Evolutionary conservation across 305 asterid species (phyloP).

Genomic region (Solanum chacoense): DNA sequence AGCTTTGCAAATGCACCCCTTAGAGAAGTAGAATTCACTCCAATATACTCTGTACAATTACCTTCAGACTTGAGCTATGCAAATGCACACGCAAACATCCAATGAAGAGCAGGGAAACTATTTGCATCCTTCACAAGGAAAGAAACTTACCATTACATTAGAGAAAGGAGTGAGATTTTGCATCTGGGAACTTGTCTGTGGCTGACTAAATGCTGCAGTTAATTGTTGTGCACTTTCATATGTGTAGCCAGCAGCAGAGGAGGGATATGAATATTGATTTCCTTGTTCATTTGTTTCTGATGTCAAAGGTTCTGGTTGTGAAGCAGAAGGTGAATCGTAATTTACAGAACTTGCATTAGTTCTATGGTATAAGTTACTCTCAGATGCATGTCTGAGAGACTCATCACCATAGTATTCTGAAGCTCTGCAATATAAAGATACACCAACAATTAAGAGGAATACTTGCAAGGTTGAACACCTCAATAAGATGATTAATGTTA

Average conservation of each 20-base stretch:
- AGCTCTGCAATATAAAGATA: constrained; percentile 35
- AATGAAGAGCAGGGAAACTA: background rate
- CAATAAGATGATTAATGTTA: background rate
- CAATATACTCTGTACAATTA: background rate
- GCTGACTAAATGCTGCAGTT: constrained; percentile 43
- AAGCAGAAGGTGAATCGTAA: constrained; percentile 52
- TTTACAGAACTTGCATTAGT: constrained; percentile 39
- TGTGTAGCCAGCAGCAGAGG: constrained; percentile 55
- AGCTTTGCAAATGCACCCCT: background rate
- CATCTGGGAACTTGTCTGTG: constrained; percentile 54
- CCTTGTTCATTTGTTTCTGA: constrained; percentile 43
- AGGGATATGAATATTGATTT: constrained; percentile 52
- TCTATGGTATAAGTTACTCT: constrained; percentile 54
- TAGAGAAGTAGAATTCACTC: background rate
- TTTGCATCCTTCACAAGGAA: background rate
- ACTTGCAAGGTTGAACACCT: background rate
- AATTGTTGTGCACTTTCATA: constrained; percentile 56
- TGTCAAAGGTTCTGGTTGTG: constrained; percentile 63
- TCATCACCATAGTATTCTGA: constrained; percentile 67
- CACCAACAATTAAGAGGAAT: background rate
- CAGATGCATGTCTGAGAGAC: constrained; percentile 54
- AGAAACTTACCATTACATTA: constrained; percentile 48
- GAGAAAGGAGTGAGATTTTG: constrained; percentile 59
- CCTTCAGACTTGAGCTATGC: background rate
- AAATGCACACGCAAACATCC: background rate